These are phyloP conservation scores for Penicillium sp. DNA, from an alignment of 2,329 filamentous ascomycete species.

Conservation along the genomic window DNA sequence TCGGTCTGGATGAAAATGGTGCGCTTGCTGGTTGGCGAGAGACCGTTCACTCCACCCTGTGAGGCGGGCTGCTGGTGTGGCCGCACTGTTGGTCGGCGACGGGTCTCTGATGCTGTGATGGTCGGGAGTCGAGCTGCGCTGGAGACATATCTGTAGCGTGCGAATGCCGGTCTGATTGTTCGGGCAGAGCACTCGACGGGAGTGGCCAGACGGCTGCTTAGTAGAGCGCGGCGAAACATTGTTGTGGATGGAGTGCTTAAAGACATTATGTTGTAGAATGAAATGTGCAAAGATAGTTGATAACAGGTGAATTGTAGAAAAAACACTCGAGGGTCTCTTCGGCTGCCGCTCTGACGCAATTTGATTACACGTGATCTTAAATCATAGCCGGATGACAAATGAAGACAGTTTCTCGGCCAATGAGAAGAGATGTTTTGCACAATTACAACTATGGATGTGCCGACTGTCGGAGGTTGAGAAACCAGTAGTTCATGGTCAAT, in stretches of 20 bases:
- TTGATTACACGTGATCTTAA: slow-evolving; percentile 26
- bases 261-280: slow-evolving; percentile 29
- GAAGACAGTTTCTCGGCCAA: slow-evolving; percentile 17
- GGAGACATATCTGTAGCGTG: slow-evolving; percentile 42
- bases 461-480: slow-evolving; percentile 16
- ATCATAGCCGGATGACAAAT: slow-evolving; percentile 31
- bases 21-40: slow-evolving; percentile 52
- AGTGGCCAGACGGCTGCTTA: slow-evolving; percentile 24
- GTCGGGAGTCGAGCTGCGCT: slow-evolving; percentile 48
- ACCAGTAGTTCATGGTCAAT: not conserved
- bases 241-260: slow-evolving; percentile 33
- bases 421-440: slow-evolving; percentile 22
- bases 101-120: slow-evolving; percentile 49
- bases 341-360: slow-evolving; percentile 36
- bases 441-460: slow-evolving; percentile 12
- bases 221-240: slow-evolving; percentile 34
- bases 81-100: slow-evolving; percentile 48
- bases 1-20: slow-evolving; percentile 99
- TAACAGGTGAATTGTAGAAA: not conserved
- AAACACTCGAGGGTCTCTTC: slow-evolving; percentile 3
- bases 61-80: slow-evolving; percentile 43
- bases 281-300: not conserved
- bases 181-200: slow-evolving; percentile 31
- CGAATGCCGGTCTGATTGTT: slow-evolving; percentile 30
- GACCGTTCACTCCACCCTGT: slow-evolving; percentile 39